Percentiles rank a stretch among this genome's conserved stretches.
These are phyloP conservation scores for Xylaria acuta DNA, from an alignment of 495 filamentous ascomycete genomes.

Conservation along the genomic window DNA sequence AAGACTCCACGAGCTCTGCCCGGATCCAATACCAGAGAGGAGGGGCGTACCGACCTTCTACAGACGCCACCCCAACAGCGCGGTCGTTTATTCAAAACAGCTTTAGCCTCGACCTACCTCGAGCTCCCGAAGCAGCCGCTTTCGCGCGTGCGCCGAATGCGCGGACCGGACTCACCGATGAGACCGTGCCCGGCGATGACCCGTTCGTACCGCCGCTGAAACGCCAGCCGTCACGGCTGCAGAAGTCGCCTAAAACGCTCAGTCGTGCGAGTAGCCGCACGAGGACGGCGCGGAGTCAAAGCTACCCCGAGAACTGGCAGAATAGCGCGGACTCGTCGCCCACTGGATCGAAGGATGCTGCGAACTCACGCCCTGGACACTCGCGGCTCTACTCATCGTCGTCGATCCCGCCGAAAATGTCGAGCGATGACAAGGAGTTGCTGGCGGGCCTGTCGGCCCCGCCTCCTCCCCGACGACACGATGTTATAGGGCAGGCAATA, in stretches of 20 bases:
- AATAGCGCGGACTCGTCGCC: conserved; percentile 28
- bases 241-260: conserved; percentile 44
- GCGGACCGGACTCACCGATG: conserved; percentile 55
- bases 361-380: conserved; percentile 29
- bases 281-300: conserved; percentile 51
- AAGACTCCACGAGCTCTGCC: conserved; percentile 46
- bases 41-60: conserved; percentile 29
- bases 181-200: conserved; percentile 54
- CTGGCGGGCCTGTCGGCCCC: conserved; percentile 48
- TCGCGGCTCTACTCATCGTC: conserved; percentile 51
- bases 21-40: conserved; percentile 53
- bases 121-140: conserved; percentile 46
- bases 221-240: conserved; percentile 49
- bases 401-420: conserved; percentile 47
- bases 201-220: conserved; percentile 50
- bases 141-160: conserved; percentile 56
- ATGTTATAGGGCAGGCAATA: conserved; percentile 52
- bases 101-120: conserved; percentile 52
- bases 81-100: conserved; percentile 38
- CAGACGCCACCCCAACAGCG: conserved; percentile 34
- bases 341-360: conserved; percentile 29
- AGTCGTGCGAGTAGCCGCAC: conserved; percentile 33
- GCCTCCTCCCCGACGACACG: conserved; percentile 43
- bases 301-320: conserved; percentile 45
- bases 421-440: conserved; percentile 44